Evolutionary conservation across 1,284 basidiomycete species (phyloP).

Genomic region (Leccinum subspadiceum): DNA sequence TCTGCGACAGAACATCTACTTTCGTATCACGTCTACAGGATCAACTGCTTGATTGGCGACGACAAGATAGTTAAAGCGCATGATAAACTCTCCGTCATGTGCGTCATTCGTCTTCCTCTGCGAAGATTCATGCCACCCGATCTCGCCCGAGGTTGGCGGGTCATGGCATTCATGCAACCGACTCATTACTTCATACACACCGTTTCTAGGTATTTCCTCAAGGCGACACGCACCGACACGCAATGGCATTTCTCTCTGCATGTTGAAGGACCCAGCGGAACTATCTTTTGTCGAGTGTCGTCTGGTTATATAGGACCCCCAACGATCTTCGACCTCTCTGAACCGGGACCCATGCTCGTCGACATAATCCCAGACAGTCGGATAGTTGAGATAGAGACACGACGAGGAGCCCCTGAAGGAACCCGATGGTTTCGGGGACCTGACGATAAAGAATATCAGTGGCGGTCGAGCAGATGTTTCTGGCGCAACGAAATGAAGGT

Average conservation of each 20-base stretch:
- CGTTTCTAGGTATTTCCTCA: slow-evolving; percentile 24
- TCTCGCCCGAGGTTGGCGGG: not conserved
- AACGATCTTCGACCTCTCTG: slow-evolving; percentile 3
- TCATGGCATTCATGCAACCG: not conserved
- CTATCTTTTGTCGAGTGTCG: slow-evolving; percentile 19
- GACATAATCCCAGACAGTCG: slow-evolving; percentile 14
- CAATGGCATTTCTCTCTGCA: slow-evolving; percentile 26
- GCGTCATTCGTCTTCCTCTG: slow-evolving; percentile 1
- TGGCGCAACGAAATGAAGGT: slow-evolving; percentile 28
- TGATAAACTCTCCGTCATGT: slow-evolving; percentile 25
- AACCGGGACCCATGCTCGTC: slow-evolving; percentile 12
- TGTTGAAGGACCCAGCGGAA: slow-evolving; percentile 17
- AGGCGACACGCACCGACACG: slow-evolving; percentile 13
- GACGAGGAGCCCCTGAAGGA: slow-evolving; percentile 11
- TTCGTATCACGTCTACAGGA: slow-evolving; percentile 28
- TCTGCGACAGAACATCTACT: slow-evolving; percentile 5
- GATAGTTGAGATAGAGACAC: slow-evolving; percentile 11
- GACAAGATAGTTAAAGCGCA: slow-evolving; percentile 25
- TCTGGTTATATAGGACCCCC: slow-evolving; percentile 25
- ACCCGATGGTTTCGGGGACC: slow-evolving; percentile 25
- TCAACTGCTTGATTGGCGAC: slow-evolving; percentile 23
- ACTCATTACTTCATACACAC: not conserved
- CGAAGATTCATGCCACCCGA: not conserved
- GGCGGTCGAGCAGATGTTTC: slow-evolving; percentile 12
- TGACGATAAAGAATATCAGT: slow-evolving; percentile 24